Evolutionary conservation across 768 basidiomycete species (phyloP), one percentile per base, ranked within the genome.

Genomic region (Rubroboletus satanas): DNA sequence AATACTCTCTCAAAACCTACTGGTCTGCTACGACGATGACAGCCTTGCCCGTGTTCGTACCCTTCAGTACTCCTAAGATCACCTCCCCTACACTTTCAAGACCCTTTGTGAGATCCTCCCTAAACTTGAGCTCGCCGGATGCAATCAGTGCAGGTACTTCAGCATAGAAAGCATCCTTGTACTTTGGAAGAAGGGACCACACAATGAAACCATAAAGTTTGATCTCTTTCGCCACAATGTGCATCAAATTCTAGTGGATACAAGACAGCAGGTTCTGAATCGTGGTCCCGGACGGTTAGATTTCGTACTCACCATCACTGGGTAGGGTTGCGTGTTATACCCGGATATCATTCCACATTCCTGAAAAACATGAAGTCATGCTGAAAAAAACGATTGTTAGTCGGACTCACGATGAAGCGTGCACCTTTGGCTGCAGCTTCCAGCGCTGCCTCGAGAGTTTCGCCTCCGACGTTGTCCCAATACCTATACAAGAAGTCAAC

Each of bases 391-490:
- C 0, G 1, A 14, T 14, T 23, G 7, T 10, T 11, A 9, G 9
- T 37, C 26, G 15, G 23, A 57, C 70, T 55, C 21, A 74, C 63
- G 36, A 85, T 75, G 56, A 87, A 81, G 5, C 82, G 66, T 0
- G 81, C 81, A 26, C 74, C 53, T 0, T 59, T 45, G 1, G 71
- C 75, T 5, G 83, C 74, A 45, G 72, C 73, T 3, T 71, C 74
- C 5, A 87, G 66, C 1, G 81, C 84, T 12, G 76, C 74, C 15
- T 85, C 83, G 11, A 87, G 71, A 0, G 77, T 79, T 52, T 81
- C 76, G 0, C 83, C 83, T 31, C 83, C 84, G 9, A 85, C 83
- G 15, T 59, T 52, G 28, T 57, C 57, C 60, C 61, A 62, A 33
- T 52, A 62, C 28, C 61, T 62, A 29, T 31, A 21, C 17, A 23